Evolutionary conservation across 1,284 basidiomycete genomes (phyloP).

Genomic region (Volvariella surrecta): DNA sequence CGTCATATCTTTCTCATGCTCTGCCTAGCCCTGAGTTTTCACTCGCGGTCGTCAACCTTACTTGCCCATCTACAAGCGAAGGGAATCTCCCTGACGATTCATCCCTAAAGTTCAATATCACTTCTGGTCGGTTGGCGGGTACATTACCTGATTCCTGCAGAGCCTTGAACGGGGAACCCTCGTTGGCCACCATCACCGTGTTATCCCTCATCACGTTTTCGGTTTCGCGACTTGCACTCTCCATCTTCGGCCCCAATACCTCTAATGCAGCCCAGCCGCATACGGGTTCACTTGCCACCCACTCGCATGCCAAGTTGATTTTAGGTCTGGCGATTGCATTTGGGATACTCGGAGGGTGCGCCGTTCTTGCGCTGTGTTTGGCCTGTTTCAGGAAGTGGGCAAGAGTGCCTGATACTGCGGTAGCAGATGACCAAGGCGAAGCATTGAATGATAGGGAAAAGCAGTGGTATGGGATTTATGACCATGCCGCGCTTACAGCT

Average conservation of each 20-base stretch:
- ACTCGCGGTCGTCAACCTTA: too few species aligned
- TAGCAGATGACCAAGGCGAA: constrained; percentile 48
- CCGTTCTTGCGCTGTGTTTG: constrained; percentile 43
- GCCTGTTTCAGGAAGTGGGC: constrained; percentile 47
- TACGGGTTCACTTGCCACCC: constrained; percentile 27
- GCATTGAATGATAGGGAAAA: constrained; percentile 55
- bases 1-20: constrained; percentile 43
- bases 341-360: constrained; percentile 50
- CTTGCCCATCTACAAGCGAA: not conserved
- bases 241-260: constrained; percentile 30
- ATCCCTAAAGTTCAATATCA: constrained; percentile 30
- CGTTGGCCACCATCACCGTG: constrained; percentile 47
- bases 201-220: constrained; percentile 61
- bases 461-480: constrained; percentile 51
- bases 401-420: constrained; percentile 46
- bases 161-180: not conserved
- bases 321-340: constrained; percentile 57
- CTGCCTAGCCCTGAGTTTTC: too few species aligned
- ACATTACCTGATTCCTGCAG: not conserved
- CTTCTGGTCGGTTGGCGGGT: not conserved
- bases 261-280: constrained; percentile 23
- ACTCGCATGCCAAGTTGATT: constrained; percentile 38
- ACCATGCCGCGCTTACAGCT: too few species aligned
- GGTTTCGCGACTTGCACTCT: constrained; percentile 56
- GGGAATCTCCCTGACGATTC: too few species aligned